Evolutionary conservation across 192 early-diverging fungal genomes (phyloP), one percentile per base, ranked within the genome.

Genomic region (Geosiphon pyriformis): DNA sequence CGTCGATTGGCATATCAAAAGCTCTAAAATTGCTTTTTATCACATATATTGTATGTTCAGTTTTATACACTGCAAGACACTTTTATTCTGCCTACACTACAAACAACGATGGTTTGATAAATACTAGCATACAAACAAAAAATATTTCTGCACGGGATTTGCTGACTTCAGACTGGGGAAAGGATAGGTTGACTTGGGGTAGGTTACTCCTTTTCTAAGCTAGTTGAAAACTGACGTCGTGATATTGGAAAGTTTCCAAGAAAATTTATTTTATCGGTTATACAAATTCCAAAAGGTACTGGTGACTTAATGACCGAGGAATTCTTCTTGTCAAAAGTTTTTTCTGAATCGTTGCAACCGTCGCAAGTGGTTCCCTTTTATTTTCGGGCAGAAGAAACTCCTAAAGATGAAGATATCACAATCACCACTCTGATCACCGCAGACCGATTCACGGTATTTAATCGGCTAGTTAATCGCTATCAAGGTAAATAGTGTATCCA

Each of bases 341-440:
- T 80, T 55, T 77, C 78, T 12, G 81, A 81, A 27, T 74, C 82
- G 0, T 80, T 85, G 79, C 79, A 80, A 37, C 83, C 83, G 20
- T 79, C 78, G 51, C 81, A 85, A 30, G 82, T 85, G 46, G 82
- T 83, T 32, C 83, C 83, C 18, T 85, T 82, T 59, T 84, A 85
- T 57, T 85, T 80, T 58, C 71, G 69, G 53, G 79, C 82, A 4
- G 59, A 76, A 27, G 69, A 75, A 27, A 20, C 50, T 30, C 74
- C 78, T 55, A 75, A 80, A 50, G 70, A 74, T 27, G 82, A 84
- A 72, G 83, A 83, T 20, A 71, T 85, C 23, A 85, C 83, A 0
- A 82, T 85, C 52, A 74, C 82, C 4, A 85, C 83, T 0, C 22
- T 85, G 11, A 77, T 85, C 27, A 85, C 83, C 2, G 72, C 74